Conservation (phyloP, 1,284 basidiomycete genomes). For the Heterobasidion parviporum region DNA sequence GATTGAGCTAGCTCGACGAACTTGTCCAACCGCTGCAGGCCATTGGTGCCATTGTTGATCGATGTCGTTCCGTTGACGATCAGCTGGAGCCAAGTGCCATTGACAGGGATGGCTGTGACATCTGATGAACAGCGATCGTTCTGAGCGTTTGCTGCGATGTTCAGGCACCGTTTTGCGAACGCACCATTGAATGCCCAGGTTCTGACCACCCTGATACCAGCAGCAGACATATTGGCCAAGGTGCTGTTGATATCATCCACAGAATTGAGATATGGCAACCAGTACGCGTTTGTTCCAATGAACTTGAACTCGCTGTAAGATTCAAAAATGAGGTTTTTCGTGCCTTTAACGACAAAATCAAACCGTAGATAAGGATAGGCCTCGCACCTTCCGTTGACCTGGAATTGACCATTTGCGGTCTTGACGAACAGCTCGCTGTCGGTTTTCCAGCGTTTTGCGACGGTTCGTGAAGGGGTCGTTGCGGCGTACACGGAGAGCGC, state of each 20-base stretch:
- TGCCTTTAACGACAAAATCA: too few relatives aligned
- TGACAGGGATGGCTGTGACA: slow-evolving; percentile 14
- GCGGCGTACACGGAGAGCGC: slow-evolving; percentile 1
- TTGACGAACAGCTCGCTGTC: slow-evolving; percentile 3
- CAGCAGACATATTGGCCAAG: slow-evolving; percentile 16
- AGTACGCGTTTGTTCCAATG: slow-evolving; percentile 58
- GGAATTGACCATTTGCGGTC: background rate
- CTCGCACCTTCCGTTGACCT: slow-evolving; percentile 7
- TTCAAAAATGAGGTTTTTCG: background rate
- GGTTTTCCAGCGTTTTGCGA: background rate
- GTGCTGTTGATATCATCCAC: slow-evolving; percentile 19
- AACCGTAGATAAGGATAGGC: background rate
- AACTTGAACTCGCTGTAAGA: slow-evolving; percentile 39
- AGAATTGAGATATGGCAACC: slow-evolving; percentile 15
- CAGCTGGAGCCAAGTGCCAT: slow-evolving; percentile 18
- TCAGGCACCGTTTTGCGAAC: background rate
- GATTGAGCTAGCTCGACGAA: slow-evolving; percentile 20
- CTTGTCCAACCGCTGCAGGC: slow-evolving; percentile 22
- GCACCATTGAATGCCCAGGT: slow-evolving; percentile 23
- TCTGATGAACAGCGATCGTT: slow-evolving; percentile 8
- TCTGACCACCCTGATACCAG: slow-evolving; percentile 22
- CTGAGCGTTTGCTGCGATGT: background rate
- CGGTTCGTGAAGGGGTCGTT: slow-evolving; percentile 5
- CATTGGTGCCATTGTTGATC: slow-evolving; percentile 23
- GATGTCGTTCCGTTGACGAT: slow-evolving; percentile 19